Evolutionary conservation across 768 basidiomycete species (phyloP), one percentile per base, ranked within the genome.

Genomic region (Scleroderma bovista): DNA sequence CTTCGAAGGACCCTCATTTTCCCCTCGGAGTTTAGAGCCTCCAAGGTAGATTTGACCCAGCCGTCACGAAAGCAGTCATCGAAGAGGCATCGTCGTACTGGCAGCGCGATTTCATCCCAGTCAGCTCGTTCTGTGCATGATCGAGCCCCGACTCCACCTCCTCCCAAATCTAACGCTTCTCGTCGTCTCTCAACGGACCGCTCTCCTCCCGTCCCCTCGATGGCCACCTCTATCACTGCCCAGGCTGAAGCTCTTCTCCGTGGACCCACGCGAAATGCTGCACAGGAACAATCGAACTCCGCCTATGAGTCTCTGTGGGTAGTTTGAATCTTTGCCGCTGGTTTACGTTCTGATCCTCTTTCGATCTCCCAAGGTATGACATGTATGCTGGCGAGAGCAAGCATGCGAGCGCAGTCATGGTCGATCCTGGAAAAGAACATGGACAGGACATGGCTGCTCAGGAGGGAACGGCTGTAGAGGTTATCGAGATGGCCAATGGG

Each of bases 141-240:
- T 56, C 84, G 89, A 46, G 84, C 72, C 12, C 89, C 88, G 11
- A 92, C 90, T 8, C 89, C 89, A n/a, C 90, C 89, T 16, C 90
- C 90, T 29, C 81, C 86, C 13, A 79, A 79, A 55, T 70, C 78
- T 5, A 71, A 75, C 42, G 63, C 64, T 34, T 56, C 66, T 29
- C 77, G 76, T 53, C 79, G 85, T 33, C 88, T 89, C 69, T 86
- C 86, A 19, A 72, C 69, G 51, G 83, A 84, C 57, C 70, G 70
- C 33, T 76, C 83, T 3, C 86, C 87, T 38, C 88, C 88, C 10
- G 73, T 89, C 32, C 87, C 88, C 10, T 77, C 77, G 34, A 63
- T 85, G 44, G 79, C 84, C 34, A 65, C 72, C 51, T 74, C 80
- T 12, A 71, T 81, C 48, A 66, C 73, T 5, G 59, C 74, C 19